These are phyloP conservation scores for Sporisorium sorghi DNA, from an alignment of 1,284 basidiomycete genomes.

Conservation along the genomic window DNA sequence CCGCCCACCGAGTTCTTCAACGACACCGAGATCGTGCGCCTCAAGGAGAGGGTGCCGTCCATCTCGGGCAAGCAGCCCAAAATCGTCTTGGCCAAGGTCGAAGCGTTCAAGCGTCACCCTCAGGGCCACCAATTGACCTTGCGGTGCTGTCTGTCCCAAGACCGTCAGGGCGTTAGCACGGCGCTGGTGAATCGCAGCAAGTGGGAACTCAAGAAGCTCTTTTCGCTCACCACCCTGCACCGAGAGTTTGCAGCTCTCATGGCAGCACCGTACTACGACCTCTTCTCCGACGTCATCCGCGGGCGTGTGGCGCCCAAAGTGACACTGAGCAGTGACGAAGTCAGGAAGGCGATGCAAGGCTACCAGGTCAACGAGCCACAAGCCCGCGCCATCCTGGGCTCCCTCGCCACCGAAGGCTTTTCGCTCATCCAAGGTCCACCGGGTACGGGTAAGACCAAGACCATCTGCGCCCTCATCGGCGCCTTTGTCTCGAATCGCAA, in stretches of 20 bases:
- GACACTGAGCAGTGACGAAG: constrained; percentile 73
- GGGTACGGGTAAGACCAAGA: constrained; percentile 98
- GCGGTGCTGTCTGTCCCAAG: constrained; percentile 70
- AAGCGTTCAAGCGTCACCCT: constrained; percentile 75
- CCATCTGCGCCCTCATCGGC: constrained; percentile 93
- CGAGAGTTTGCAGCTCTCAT: constrained; percentile 91
- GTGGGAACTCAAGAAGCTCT: constrained; percentile 84
- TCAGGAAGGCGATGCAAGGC: constrained; percentile 75
- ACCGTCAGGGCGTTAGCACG: constrained; percentile 68
- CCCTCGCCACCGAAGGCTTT: constrained; percentile 82
- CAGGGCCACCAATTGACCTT: constrained; percentile 72
- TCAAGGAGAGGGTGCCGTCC: constrained; percentile 84
- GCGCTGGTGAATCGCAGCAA: constrained; percentile 74
- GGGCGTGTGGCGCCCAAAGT: constrained; percentile 74
- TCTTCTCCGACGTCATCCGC: constrained; percentile 78
- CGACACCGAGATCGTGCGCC: constrained; percentile 75
- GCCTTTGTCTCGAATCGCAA: constrained; percentile 76
- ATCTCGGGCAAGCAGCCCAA: constrained; percentile 74
- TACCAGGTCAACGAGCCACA: constrained; percentile 93
- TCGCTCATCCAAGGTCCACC: constrained; percentile 96
- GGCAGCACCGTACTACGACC: constrained; percentile 84
- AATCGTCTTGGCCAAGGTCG: constrained; percentile 79
- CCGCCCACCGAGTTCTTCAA: constrained; percentile 31
- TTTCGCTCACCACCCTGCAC: constrained; percentile 89
- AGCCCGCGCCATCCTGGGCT: constrained; percentile 85